These are phyloP conservation scores for Colletotrichum aenigma DNA, from an alignment of 2,329 filamentous ascomycete genomes.

Conservation along the genomic window DNA sequence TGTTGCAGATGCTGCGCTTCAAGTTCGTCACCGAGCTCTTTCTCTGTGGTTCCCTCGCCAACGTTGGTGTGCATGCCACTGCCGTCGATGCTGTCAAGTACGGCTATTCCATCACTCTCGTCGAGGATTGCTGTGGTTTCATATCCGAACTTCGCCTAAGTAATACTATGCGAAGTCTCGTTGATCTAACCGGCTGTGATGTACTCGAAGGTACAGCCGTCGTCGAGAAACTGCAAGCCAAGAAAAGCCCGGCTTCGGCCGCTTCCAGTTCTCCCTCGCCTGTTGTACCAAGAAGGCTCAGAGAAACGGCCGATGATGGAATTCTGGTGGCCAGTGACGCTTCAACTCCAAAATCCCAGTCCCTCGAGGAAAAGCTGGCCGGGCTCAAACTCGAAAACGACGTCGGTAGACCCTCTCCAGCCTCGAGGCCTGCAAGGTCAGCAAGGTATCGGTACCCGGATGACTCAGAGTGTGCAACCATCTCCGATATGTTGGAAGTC, in stretches of 20 bases:
- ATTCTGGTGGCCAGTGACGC: slow-evolving; percentile 17
- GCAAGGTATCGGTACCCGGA: slow-evolving; percentile 18
- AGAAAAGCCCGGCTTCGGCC: background rate
- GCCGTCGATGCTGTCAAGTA: slow-evolving; percentile 88
- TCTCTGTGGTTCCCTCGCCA: slow-evolving; percentile 85
- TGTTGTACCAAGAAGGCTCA: slow-evolving; percentile 7
- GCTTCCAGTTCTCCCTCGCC: background rate
- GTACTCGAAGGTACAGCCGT: slow-evolving; percentile 46
- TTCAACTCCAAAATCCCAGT: slow-evolving; percentile 3
- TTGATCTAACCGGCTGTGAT: slow-evolving; percentile 76
- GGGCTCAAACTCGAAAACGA: background rate
- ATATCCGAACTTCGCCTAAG: slow-evolving; percentile 72
- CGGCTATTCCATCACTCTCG: slow-evolving; percentile 83
- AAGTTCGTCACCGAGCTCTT: slow-evolving; percentile 88
- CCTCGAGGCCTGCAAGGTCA: background rate
- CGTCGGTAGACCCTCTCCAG: background rate
- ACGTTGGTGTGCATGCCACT: slow-evolving; percentile 89
- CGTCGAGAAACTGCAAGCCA: slow-evolving; percentile 20
- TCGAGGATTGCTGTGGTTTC: slow-evolving; percentile 90
- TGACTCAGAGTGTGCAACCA: background rate
- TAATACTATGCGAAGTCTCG: slow-evolving; percentile 72
- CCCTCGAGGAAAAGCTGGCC: slow-evolving; percentile 4
- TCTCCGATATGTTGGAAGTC: slow-evolving; percentile 4
- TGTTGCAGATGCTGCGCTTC: slow-evolving; percentile 81
- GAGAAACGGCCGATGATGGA: background rate